phyloP scores from a whole-genome alignment of 2,329 filamentous ascomycete genomes.

The Mycocentrospora acerina region DNA sequence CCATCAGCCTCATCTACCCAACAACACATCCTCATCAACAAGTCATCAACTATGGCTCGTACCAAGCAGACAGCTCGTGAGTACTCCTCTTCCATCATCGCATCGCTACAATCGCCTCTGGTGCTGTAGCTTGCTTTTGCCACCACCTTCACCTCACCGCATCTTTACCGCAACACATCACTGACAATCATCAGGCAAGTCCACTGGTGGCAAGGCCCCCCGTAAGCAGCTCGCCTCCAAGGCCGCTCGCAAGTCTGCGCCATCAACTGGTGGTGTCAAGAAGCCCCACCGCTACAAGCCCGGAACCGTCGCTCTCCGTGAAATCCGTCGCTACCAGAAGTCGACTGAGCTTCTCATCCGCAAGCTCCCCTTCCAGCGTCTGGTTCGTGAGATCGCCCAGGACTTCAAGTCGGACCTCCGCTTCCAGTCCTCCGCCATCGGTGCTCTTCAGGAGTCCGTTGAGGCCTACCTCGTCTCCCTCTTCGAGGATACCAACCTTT shows the following conservation, averaged over 20 bases:
- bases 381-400: slow-evolving; percentile 75
- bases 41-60: slow-evolving; percentile 49
- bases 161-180: slow-evolving; percentile 10
- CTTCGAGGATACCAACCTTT: slow-evolving; percentile 96
- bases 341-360: slow-evolving; percentile 82
- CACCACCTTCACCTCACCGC: slow-evolving; percentile 11
- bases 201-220: slow-evolving; percentile 71
- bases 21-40: slow-evolving; percentile 24
- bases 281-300: slow-evolving; percentile 59
- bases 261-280: slow-evolving; percentile 78
- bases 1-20: slow-evolving; percentile 24
- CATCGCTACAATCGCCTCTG: slow-evolving; percentile 13
- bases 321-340: slow-evolving; percentile 89
- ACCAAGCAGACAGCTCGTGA: slow-evolving; percentile 60
- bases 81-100: slow-evolving; percentile 29
- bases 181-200: slow-evolving; percentile 62
- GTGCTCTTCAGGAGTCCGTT: slow-evolving; percentile 90
- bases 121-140: slow-evolving; percentile 12
- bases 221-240: slow-evolving; percentile 99
- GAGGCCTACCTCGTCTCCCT: slow-evolving; percentile 94
- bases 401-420: slow-evolving; percentile 70
- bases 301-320: slow-evolving; percentile 78
- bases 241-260: slow-evolving; percentile 97
- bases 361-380: slow-evolving; percentile 77
- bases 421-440: slow-evolving; percentile 95